Conservation (phyloP, 257 asterid species). For the Solanum tarapatanum region DNA sequence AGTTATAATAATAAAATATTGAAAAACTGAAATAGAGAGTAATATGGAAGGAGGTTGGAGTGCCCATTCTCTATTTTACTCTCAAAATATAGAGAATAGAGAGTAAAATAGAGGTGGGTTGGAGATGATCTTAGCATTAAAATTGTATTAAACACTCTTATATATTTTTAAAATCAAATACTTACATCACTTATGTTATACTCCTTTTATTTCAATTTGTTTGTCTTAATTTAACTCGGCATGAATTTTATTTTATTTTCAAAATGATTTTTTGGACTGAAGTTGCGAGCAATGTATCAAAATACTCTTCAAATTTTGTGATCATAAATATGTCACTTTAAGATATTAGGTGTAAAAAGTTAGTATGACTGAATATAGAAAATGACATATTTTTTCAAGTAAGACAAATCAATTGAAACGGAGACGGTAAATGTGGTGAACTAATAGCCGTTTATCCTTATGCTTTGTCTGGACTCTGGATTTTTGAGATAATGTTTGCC, state of each 20-base stretch:
- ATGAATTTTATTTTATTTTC: fast-evolving
- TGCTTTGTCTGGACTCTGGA: neutral
- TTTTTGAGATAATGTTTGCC: neutral
- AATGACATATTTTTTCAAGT: neutral
- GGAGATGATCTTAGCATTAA: too few species aligned
- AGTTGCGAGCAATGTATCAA: neutral
- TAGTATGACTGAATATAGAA: neutral
- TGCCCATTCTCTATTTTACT: too few species aligned
- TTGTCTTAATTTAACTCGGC: fast-evolving
- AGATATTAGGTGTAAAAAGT: neutral
- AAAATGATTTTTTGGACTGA: neutral
- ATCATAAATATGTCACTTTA: neutral
- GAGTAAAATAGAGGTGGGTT: too few species aligned
- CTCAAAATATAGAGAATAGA: too few species aligned
- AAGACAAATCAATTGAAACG: neutral
- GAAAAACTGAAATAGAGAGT: too few species aligned
- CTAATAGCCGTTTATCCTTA: neutral
- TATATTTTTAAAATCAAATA: too few species aligned
- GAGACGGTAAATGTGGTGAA: neutral
- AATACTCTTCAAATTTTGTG: neutral
- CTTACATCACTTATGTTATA: fast-evolving
- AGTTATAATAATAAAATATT: too few species aligned
- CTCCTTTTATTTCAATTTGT: fast-evolving
- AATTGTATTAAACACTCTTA: neutral
- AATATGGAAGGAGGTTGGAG: too few species aligned